phyloP scores from a whole-genome alignment of 257 asterid species.

The Solanum acaule region DNA sequence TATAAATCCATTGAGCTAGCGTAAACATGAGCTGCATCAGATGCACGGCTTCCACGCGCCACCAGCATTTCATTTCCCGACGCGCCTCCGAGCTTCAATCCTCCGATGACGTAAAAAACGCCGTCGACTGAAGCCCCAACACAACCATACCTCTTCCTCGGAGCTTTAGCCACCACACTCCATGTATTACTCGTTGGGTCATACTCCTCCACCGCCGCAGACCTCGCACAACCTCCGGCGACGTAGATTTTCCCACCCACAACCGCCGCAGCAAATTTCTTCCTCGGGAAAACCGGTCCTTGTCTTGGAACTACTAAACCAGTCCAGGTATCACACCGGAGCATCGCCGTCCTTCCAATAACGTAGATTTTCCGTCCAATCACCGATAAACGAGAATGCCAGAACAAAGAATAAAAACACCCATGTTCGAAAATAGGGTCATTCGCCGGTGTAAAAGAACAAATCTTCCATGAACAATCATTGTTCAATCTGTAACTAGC shows the following conservation, averaged over 20 bases:
- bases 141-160: constrained; percentile 71
- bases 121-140: constrained; percentile 73
- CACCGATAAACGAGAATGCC: constrained; percentile 43
- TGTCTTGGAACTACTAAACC: constrained; percentile 55
- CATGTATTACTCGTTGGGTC: constrained; percentile 54
- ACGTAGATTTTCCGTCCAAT: constrained; percentile 66
- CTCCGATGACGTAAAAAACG: constrained; percentile 62
- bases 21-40: constrained; percentile 46
- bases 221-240: constrained; percentile 61
- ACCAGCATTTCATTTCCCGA: constrained; percentile 12
- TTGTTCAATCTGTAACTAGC: constrained; percentile 46
- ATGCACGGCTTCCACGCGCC: constrained; percentile 21
- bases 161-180: constrained; percentile 53
- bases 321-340: constrained; percentile 81
- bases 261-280: constrained; percentile 73
- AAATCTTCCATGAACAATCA: constrained; percentile 40
- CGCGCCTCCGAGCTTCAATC: constrained; percentile 43
- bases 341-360: constrained; percentile 57
- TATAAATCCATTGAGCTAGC: constrained; percentile 80
- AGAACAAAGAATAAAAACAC: constrained; percentile 25
- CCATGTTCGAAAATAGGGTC: constrained; percentile 3
- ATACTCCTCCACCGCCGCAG: constrained; percentile 72
- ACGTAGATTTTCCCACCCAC: constrained; percentile 54
- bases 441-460: constrained; percentile 28
- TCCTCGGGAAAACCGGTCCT: constrained; percentile 45